These are phyloP conservation scores for Truncatella angustata DNA, from an alignment of 2,329 filamentous ascomycete species.

Conservation along the genomic window DNA sequence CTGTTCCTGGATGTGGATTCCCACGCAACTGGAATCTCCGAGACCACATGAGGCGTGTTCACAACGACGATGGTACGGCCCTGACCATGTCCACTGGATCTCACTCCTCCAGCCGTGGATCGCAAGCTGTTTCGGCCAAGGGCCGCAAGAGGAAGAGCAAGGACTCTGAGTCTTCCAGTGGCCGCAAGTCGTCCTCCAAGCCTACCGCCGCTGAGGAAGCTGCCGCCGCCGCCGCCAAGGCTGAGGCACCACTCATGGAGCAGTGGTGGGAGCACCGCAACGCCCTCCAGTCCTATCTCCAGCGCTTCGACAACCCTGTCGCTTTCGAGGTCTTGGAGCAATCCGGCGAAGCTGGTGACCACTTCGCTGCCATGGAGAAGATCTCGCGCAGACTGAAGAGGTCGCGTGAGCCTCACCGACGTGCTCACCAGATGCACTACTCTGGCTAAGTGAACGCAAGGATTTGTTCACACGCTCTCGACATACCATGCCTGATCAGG, in stretches of 20 bases:
- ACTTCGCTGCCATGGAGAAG: conserved; percentile 50
- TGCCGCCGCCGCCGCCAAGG: conserved; percentile 29
- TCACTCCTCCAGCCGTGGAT: conserved; percentile 35
- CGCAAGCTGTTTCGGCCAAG: conserved; percentile 37
- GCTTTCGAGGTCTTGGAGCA: conserved; percentile 53
- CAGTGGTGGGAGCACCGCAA: conserved; percentile 63
- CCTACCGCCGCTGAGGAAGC: conserved; percentile 30
- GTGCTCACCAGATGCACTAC: conserved; percentile 34
- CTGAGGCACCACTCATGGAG: conserved; percentile 43
- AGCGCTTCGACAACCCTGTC: conserved; percentile 46
- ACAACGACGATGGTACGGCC: conserved; percentile 58
- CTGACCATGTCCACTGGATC: conserved; percentile 34
- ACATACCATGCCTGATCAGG: background rate
- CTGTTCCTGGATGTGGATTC: conserved; percentile 80
- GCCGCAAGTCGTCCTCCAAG: conserved; percentile 51
- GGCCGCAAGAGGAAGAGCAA: conserved; percentile 57
- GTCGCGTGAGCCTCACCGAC: conserved; percentile 31
- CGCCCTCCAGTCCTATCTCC: conserved; percentile 59
- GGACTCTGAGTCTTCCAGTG: conserved; percentile 40
- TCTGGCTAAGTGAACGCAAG: conserved; percentile 33
- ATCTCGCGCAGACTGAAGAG: conserved; percentile 43
- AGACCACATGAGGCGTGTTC: conserved; percentile 96
- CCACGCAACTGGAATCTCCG: conserved; percentile 93
- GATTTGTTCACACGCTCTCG: conserved; percentile 11
- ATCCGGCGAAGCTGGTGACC: conserved; percentile 49